phyloP scores from a whole-genome alignment of 2,329 filamentous ascomycete species.

The Apiospora kogelbergensis region DNA sequence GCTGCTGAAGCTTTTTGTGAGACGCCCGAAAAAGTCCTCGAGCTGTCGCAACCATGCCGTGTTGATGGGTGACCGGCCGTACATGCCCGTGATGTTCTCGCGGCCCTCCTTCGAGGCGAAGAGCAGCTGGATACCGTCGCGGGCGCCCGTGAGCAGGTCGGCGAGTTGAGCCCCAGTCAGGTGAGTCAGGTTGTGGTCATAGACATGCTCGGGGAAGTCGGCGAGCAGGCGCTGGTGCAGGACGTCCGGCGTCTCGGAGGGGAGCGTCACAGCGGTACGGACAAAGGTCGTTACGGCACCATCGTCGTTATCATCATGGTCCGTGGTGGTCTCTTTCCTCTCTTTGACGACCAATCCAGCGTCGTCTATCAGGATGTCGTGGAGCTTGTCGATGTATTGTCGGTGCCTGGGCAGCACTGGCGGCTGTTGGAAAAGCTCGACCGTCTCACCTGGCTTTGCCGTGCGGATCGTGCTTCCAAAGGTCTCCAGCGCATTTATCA shows the following conservation, averaged over 20 bases:
- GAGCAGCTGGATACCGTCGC: constrained; percentile 34
- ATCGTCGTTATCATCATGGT: too few species aligned
- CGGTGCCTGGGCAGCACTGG: constrained; percentile 23
- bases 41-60: too few species aligned
- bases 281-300: too few species aligned
- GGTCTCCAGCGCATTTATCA: constrained; percentile 34
- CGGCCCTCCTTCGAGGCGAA: constrained; percentile 33
- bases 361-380: constrained; percentile 31
- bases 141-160: constrained; percentile 27
- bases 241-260: constrained; percentile 18
- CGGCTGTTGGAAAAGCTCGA: constrained; percentile 25
- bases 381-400: constrained; percentile 32
- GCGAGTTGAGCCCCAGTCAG: constrained; percentile 22
- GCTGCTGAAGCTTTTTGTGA: constrained; percentile 13
- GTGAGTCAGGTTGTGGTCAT: constrained; percentile 20
- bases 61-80: constrained; percentile 18
- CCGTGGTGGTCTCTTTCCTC: neutral
- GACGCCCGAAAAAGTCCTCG: constrained; percentile 23
- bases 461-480: constrained; percentile 26
- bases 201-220: constrained; percentile 23
- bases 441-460: constrained; percentile 24
- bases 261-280: constrained; percentile 27
- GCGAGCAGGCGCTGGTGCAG: constrained; percentile 25
- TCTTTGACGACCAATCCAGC: constrained; percentile 26
- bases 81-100: constrained; percentile 31